These are phyloP conservation scores for Phytopythium mirpurense DNA, from an alignment of 352 stramenopile genomes.

Conservation along the genomic window DNA sequence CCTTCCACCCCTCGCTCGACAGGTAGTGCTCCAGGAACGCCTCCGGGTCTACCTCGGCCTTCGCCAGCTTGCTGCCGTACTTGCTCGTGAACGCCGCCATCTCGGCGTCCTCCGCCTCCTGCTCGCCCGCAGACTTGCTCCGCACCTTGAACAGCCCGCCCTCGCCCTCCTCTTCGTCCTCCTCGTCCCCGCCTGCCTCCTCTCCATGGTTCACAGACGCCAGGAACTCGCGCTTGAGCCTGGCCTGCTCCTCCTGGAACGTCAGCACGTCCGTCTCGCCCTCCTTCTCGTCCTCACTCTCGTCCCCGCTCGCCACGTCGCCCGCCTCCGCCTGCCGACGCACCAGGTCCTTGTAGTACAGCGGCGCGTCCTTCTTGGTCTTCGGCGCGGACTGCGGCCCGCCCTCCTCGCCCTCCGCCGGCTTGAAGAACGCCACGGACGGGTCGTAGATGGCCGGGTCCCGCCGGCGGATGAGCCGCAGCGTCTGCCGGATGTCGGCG, in stretches of 20 bases:
- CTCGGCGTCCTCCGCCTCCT: conserved; percentile 66
- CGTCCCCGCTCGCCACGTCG: conserved; percentile 41
- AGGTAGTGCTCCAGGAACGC: conserved; percentile 80
- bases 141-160: conserved; percentile 68
- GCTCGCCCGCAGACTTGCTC: conserved; percentile 56
- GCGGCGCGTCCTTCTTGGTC: conserved; percentile 30
- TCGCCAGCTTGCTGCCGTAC: conserved; percentile 57
- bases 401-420: conserved; percentile 17
- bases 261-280: conserved; percentile 33
- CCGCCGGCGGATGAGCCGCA: conserved; percentile 89
- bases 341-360: conserved; percentile 95
- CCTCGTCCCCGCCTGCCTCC: conserved; percentile 26
- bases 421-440: conserved; percentile 87
- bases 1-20: conserved; percentile 77
- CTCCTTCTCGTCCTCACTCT: conserved; percentile 64
- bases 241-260: conserved; percentile 64
- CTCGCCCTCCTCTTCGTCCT: conserved; percentile 55
- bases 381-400: conserved; percentile 12
- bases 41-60: conserved; percentile 60
- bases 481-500: conserved; percentile 71
- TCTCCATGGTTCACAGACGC: conserved; percentile 22
- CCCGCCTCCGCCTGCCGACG: conserved; percentile 92
- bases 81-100: conserved; percentile 56
- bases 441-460: conserved; percentile 92
- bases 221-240: conserved; percentile 69